phyloP scores from a whole-genome alignment of 2,329 filamentous ascomycete genomes.

The Fusarium nodosum region DNA sequence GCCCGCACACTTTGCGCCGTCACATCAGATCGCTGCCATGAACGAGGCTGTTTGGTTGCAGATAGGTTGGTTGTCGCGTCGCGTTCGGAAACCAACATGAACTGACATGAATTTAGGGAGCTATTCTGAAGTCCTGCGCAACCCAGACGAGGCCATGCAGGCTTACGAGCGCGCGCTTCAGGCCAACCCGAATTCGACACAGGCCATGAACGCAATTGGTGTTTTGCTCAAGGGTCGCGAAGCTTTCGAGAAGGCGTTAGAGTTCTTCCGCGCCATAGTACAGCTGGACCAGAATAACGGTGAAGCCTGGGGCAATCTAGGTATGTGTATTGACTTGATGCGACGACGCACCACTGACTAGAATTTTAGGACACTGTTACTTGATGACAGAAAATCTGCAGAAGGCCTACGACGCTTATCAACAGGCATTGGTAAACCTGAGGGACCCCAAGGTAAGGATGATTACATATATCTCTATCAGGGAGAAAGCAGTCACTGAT shows the following conservation, averaged over 20 bases:
- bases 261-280: slow-evolving; percentile 90
- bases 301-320: slow-evolving; percentile 95
- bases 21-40: slow-evolving; percentile 80
- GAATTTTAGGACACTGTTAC: slow-evolving; percentile 85
- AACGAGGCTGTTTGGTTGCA: slow-evolving; percentile 95
- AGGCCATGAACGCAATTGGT: slow-evolving; percentile 94
- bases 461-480: background rate
- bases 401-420: slow-evolving; percentile 96
- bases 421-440: slow-evolving; percentile 93
- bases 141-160: slow-evolving; percentile 87
- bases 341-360: slow-evolving; percentile 34
- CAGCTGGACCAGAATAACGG: slow-evolving; percentile 91
- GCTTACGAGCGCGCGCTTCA: slow-evolving; percentile 92
- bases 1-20: slow-evolving; percentile 71
- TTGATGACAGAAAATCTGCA: slow-evolving; percentile 99
- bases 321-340: slow-evolving; percentile 62
- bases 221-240: slow-evolving; percentile 92
- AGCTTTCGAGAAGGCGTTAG: slow-evolving; percentile 92
- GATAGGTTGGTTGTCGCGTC: slow-evolving; percentile 75
- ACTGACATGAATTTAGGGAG: slow-evolving; percentile 70
- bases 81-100: slow-evolving; percentile 32
- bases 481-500: slow-evolving; percentile 26
- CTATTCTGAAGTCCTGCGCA: slow-evolving; percentile 87
- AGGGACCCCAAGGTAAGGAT: slow-evolving; percentile 87
- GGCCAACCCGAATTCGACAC: slow-evolving; percentile 89